phyloP scores from a whole-genome alignment of 1,139 yeast species.

The Kluyveromyces marxianus region DNA sequence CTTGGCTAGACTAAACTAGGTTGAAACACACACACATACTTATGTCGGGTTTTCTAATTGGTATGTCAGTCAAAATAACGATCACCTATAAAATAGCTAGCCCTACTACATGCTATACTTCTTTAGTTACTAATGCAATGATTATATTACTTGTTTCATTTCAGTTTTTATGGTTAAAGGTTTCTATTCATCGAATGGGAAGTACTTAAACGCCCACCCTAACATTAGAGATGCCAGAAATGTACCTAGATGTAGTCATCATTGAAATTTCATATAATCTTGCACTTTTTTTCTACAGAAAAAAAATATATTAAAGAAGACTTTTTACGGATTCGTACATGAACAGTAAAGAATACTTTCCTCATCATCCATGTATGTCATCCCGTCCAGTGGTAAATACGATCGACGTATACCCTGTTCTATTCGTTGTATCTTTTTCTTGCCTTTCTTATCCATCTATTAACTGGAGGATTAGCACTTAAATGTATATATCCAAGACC shows the following conservation, averaged over 20 bases:
- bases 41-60: no score
- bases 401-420: neutral
- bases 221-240: constrained; percentile 34
- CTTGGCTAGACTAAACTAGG: no score
- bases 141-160: neutral
- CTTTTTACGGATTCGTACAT: neutral
- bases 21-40: no score
- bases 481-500: no score
- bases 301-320: neutral
- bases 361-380: neutral
- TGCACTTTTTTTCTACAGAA: neutral
- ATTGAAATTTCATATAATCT: constrained; percentile 10
- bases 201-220: constrained; percentile 32
- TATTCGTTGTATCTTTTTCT: neutral
- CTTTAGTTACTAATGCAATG: neutral
- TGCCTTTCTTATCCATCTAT: no score
- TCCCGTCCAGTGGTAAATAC: neutral
- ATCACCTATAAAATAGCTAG: no score
- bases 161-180: constrained; percentile 10
- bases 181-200: constrained; percentile 31
- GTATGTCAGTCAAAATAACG: no score
- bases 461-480: no score
- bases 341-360: neutral
- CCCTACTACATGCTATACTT: no score
- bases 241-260: constrained; percentile 23